These are phyloP conservation scores for Senna siamea DNA, from an alignment of 306 rosid species.

Conservation along the genomic window DNA sequence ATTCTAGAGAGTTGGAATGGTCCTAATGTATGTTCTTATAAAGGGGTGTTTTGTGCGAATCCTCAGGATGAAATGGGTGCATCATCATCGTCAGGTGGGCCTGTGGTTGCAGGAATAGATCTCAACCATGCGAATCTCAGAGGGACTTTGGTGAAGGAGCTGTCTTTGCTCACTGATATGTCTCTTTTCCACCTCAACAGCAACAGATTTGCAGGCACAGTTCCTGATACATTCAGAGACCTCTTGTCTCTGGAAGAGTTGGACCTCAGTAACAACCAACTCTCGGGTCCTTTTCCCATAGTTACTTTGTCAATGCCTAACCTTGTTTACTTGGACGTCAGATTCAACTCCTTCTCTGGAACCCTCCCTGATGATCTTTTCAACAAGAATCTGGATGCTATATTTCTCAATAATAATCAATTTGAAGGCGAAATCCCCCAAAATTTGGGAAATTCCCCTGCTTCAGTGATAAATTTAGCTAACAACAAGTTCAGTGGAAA, in stretches of 20 bases:
- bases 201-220: constrained; percentile 71
- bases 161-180: constrained; percentile 72
- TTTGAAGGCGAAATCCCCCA: constrained; percentile 84
- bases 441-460: constrained; percentile 87
- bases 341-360: constrained; percentile 83
- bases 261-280: constrained; percentile 86
- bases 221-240: constrained; percentile 71
- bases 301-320: constrained; percentile 64
- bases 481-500: constrained; percentile 75
- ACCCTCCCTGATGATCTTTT: constrained; percentile 73
- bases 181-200: constrained; percentile 84
- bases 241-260: constrained; percentile 71
- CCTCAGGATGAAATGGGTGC: constrained; percentile 45
- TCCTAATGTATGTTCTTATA: constrained; percentile 81
- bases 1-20: constrained; percentile 74
- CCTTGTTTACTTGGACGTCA: constrained; percentile 84
- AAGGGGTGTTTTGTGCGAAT: constrained; percentile 81
- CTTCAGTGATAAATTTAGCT: constrained; percentile 90
- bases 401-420: constrained; percentile 82
- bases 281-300: constrained; percentile 81
- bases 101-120: constrained; percentile 79
- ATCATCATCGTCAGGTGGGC: constrained; percentile 24
- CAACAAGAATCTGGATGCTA: constrained; percentile 74
- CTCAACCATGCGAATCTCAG: constrained; percentile 90
- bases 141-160: constrained; percentile 80